A percentile compares a stretch with the other conserved stretches of the same genome.
Evolutionary conservation across 805 yeast genomes (phyloP).

Genomic region (Tetrapisispora phaffii): DNA sequence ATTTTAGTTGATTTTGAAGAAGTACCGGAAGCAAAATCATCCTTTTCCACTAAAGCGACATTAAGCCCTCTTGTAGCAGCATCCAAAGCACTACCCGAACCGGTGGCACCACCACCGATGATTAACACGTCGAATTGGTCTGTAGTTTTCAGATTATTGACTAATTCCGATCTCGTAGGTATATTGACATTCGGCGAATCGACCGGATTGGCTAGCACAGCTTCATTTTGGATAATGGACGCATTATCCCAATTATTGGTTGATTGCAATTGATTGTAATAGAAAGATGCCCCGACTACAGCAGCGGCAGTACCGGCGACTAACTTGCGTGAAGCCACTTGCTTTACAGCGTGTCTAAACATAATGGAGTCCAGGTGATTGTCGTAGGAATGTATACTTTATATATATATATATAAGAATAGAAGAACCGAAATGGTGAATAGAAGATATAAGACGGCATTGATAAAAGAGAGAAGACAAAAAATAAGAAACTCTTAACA

Average conservation of each 20-base stretch:
- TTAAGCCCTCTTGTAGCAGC: slow-evolving; percentile 85
- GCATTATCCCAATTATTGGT: neutral
- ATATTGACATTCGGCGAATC: slow-evolving; percentile 9
- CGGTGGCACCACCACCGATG: slow-evolving; percentile 96
- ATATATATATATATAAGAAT: too few species aligned
- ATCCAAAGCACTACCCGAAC: slow-evolving; percentile 87
- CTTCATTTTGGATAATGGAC: neutral
- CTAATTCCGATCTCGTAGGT: slow-evolving; percentile 46
- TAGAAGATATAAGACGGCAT: neutral
- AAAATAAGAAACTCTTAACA: neutral
- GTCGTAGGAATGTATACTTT: too few species aligned
- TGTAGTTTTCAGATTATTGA: slow-evolving; percentile 38
- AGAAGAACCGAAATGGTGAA: too few species aligned
- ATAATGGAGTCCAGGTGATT: neutral
- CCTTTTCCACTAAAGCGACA: slow-evolving; percentile 76
- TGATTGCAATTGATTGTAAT: neutral
- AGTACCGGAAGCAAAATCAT: slow-evolving; percentile 87
- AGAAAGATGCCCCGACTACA: slow-evolving; percentile 6
- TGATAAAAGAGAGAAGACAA: neutral
- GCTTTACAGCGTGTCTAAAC: slow-evolving; percentile 2
- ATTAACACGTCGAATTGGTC: slow-evolving; percentile 67
- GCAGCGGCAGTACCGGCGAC: slow-evolving; percentile 6
- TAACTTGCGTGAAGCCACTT: neutral
- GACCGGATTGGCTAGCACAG: slow-evolving; percentile 5
- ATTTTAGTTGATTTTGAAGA: slow-evolving; percentile 90